Conservation (phyloP, 768 basidiomycete genomes). For the Crassisporium funariophilum region DNA sequence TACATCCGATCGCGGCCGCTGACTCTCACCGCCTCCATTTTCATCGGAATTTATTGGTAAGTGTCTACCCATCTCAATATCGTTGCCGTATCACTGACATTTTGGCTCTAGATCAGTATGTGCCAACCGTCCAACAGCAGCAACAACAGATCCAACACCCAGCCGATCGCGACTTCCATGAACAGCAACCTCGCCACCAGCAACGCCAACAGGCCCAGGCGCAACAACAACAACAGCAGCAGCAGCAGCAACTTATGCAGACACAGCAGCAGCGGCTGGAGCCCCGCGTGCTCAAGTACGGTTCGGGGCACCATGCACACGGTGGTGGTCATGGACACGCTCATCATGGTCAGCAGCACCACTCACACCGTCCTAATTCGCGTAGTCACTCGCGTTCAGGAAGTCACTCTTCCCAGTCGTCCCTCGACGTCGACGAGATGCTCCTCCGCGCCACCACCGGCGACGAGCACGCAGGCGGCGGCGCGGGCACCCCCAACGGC, state of each 20-base stretch:
- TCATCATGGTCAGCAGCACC: constrained; percentile 4
- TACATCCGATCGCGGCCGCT: constrained; percentile 1
- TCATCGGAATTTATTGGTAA: no score
- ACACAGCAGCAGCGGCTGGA: no score
- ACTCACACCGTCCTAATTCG: constrained; percentile 11
- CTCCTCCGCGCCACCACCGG: constrained; percentile 39
- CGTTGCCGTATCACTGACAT: not conserved
- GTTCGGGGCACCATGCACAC: no score
- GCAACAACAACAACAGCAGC: constrained; percentile 6
- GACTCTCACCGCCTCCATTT: not conserved
- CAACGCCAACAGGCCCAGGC: no score
- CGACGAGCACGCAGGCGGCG: constrained; percentile 25
- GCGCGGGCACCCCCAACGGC: not conserved
- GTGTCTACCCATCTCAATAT: no score
- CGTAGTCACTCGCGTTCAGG: constrained; percentile 31
- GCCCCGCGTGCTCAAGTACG: no score
- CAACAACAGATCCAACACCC: not conserved
- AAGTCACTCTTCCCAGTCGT: constrained; percentile 35
- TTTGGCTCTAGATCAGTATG: not conserved
- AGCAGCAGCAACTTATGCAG: constrained; percentile 14
- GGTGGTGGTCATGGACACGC: no score
- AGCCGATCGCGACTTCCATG: constrained; percentile 1
- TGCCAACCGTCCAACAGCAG: not conserved
- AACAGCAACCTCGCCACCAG: constrained; percentile 5
- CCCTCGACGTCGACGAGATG: constrained; percentile 48